A percentile compares a stretch with the other conserved stretches of the same genome.
Conservation (phyloP, 2,329 filamentous ascomycete species). For the Cylindrodendrum hubeiense region DNA sequence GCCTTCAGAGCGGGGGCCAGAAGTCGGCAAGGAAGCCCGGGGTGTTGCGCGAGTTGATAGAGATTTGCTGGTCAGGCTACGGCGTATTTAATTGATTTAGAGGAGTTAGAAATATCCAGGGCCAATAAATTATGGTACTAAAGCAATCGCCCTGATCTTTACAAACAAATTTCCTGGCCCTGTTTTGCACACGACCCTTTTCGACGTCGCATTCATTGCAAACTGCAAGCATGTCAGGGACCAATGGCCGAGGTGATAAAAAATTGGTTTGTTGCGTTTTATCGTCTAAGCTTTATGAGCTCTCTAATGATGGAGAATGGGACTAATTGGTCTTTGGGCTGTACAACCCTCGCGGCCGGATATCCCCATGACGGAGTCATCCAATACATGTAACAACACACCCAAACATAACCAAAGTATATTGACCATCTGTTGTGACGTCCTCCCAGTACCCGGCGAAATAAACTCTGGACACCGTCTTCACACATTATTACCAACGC, state of each 20-base stretch:
- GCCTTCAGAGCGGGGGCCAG: constrained; percentile 35
- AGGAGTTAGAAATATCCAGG: background rate
- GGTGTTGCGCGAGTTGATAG: constrained; percentile 40
- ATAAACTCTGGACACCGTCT: constrained; percentile 25
- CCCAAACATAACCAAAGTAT: constrained; percentile 32
- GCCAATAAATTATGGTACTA: background rate
- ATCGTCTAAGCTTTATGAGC: background rate
- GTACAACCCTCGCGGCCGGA: constrained; percentile 31
- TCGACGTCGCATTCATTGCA: too few relatives aligned
- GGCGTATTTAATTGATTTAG: constrained; percentile 15
- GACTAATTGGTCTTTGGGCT: constrained; percentile 23
- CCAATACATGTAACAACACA: constrained; percentile 33
- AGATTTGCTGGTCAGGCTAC: constrained; percentile 35
- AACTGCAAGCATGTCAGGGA: too few relatives aligned
- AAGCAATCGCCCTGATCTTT: too few relatives aligned
- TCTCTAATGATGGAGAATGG: constrained; percentile 20
- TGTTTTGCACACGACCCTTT: too few relatives aligned
- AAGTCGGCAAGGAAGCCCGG: constrained; percentile 38
- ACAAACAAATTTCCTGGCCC: too few relatives aligned
- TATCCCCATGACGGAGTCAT: constrained; percentile 38
- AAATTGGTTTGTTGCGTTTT: background rate
- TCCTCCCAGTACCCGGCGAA: background rate
- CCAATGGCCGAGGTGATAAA: too few relatives aligned
- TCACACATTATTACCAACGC: constrained; percentile 33
- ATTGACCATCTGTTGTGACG: background rate